Conservation (phyloP, 495 filamentous ascomycete genomes). For the Letharia lupina region DNA sequence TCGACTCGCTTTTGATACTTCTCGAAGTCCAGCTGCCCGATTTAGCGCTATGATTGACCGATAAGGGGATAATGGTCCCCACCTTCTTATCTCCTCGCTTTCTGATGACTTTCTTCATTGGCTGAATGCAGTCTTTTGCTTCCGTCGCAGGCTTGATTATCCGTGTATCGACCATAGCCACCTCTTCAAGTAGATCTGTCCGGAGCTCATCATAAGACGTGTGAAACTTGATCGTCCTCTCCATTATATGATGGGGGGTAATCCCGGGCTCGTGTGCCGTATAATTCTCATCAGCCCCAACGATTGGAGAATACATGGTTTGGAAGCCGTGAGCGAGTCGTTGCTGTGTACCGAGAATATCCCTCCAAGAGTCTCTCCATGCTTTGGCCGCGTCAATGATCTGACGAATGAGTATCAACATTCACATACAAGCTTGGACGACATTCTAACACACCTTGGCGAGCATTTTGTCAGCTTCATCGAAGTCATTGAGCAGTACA, state of each 20-base stretch:
- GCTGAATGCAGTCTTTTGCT: conserved; percentile 61
- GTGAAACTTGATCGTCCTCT: conserved; percentile 58
- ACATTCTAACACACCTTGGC: conserved; percentile 45
- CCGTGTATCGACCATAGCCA: conserved; percentile 60
- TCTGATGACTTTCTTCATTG: conserved; percentile 85
- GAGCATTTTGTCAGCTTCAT: conserved; percentile 73
- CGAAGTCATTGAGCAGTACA: conserved; percentile 70
- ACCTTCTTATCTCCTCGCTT: conserved; percentile 81
- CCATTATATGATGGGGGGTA: conserved; percentile 57
- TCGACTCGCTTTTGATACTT: conserved; percentile 66
- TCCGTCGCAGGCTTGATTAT: conserved; percentile 65
- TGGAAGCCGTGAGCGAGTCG: conserved; percentile 64
- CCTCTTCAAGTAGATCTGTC: conserved; percentile 64
- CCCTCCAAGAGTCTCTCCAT: conserved; percentile 81
- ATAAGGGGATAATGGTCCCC: conserved; percentile 6
- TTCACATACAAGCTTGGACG: no score
- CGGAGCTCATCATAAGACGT: conserved; percentile 67
- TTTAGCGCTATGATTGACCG: conserved; percentile 22
- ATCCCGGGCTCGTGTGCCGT: conserved; percentile 41
- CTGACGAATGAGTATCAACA: conserved; percentile 36
- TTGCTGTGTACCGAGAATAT: conserved; percentile 63
- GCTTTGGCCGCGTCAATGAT: conserved; percentile 71
- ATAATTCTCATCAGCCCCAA: conserved; percentile 51
- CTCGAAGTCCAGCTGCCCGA: conserved; percentile 65
- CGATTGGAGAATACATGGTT: conserved; percentile 72